A percentile compares a stretch with the other conserved stretches of the same genome.
phyloP scores from a whole-genome alignment of 495 filamentous ascomycete species.

The Aspergillus steynii region DNA sequence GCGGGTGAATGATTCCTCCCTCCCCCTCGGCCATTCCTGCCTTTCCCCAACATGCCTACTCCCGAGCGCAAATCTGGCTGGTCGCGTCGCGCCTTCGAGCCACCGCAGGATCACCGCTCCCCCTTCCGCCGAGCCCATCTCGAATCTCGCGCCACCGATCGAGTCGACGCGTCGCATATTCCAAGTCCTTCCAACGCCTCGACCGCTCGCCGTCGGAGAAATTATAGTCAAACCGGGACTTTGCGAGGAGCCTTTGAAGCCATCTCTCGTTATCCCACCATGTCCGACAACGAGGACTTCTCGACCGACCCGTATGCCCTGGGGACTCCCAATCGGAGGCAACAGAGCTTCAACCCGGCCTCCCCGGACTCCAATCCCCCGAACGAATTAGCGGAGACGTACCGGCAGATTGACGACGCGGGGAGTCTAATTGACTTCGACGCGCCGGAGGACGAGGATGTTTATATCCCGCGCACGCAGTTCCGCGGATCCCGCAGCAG shows the following conservation, averaged over 20 bases:
- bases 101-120: conserved; percentile 26
- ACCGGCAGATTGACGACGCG: conserved; percentile 47
- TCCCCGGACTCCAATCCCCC: conserved; percentile 43
- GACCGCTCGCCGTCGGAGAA: conserved; percentile 29
- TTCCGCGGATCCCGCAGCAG: conserved; percentile 21
- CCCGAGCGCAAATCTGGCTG: conserved; percentile 22
- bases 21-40: background rate
- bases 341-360: conserved; percentile 10
- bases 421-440: conserved; percentile 40
- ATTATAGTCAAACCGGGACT: conserved; percentile 37
- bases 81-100: conserved; percentile 34
- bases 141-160: conserved; percentile 27
- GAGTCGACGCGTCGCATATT: conserved; percentile 31
- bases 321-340: conserved; percentile 15
- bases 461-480: conserved; percentile 16
- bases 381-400: conserved; percentile 43
- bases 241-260: conserved; percentile 39
- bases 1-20: too few relatives aligned
- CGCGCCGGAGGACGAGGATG: conserved; percentile 25
- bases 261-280: conserved; percentile 25
- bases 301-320: conserved; percentile 14
- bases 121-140: conserved; percentile 38
- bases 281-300: conserved; percentile 24
- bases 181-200: conserved; percentile 32
- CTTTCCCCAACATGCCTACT: conserved; percentile 25